Evolutionary conservation across 208 protist genomes (phyloP).

Genomic region (Trypanosoma scelopori): DNA sequence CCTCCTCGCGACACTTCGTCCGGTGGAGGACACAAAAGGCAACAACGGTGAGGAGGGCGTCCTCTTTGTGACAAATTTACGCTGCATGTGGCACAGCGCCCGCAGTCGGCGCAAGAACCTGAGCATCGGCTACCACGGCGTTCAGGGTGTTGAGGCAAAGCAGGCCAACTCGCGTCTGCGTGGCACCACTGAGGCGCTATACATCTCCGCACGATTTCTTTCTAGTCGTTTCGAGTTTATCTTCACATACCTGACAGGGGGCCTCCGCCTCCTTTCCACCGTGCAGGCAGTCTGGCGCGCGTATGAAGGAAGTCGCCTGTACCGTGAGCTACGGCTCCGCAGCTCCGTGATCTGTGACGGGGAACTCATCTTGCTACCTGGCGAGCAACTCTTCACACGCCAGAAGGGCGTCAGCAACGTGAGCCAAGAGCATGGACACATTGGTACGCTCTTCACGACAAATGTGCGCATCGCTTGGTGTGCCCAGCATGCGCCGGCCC

Average conservation of each 20-base stretch:
- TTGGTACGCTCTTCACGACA: constrained; percentile 93
- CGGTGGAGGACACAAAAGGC: constrained; percentile 96
- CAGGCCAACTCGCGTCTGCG: constrained; percentile 75
- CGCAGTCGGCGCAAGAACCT: constrained; percentile 72
- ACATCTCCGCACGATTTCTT: constrained; percentile 83
- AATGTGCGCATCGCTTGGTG: constrained; percentile 97
- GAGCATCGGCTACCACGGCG: constrained; percentile 91
- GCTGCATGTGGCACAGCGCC: constrained; percentile 90
- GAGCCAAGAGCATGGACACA: constrained; percentile 84
- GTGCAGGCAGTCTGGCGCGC: constrained; percentile 83
- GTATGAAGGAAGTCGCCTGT: constrained; percentile 94
- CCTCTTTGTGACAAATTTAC: constrained; percentile 95
- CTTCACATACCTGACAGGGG: constrained; percentile 86
- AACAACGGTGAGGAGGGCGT: constrained; percentile 92
- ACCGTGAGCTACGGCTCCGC: constrained; percentile 94
- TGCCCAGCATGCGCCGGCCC: constrained; percentile 74
- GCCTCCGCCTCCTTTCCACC: constrained; percentile 75
- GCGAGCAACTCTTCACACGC: constrained; percentile 89
- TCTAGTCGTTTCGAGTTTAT: constrained; percentile 93
- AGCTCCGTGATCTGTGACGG: constrained; percentile 88
- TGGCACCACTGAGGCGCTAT: constrained; percentile 87
- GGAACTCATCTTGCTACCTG: constrained; percentile 79
- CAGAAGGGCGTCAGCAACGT: constrained; percentile 90
- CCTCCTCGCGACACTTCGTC: constrained; percentile 70
- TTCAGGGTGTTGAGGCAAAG: constrained; percentile 88